A percentile compares a stretch with the other conserved stretches of the same genome.
These are phyloP conservation scores for Eimeria acervulina DNA, from an alignment of 169 alveolate species.

Conservation along the genomic window DNA sequence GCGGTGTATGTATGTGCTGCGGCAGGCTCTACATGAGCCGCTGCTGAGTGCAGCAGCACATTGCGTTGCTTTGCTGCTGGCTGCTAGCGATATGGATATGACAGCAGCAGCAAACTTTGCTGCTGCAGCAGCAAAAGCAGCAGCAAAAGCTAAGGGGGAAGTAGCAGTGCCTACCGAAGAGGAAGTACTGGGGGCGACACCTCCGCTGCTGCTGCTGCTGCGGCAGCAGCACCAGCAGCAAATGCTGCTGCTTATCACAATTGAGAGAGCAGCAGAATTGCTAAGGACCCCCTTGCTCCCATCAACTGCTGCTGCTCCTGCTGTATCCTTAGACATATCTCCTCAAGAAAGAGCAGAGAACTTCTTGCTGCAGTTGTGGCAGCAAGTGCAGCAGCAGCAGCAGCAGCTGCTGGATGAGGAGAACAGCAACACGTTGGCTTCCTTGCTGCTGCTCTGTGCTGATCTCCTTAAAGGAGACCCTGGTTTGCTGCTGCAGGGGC, in stretches of 20 bases:
- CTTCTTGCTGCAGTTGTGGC: conserved; percentile 63
- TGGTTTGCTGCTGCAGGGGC: conserved; percentile 50
- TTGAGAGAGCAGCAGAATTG: conserved; percentile 65
- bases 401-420: conserved; percentile 56
- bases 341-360: not conserved
- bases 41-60: conserved; percentile 8
- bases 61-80: not conserved
- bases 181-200: conserved; percentile 17
- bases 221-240: conserved; percentile 50
- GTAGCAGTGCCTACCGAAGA: conserved; percentile 16
- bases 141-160: conserved; percentile 18
- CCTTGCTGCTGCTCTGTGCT: conserved; percentile 58
- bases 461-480: conserved; percentile 42
- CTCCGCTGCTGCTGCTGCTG: conserved; percentile 63
- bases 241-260: conserved; percentile 11
- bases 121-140: conserved; percentile 62
- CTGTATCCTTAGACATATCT: not conserved
- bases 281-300: conserved; percentile 44
- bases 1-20: conserved; percentile 30
- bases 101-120: conserved; percentile 28
- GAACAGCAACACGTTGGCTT: not conserved
- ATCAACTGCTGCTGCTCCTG: conserved; percentile 21
- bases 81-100: not conserved
- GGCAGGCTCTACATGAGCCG: conserved; percentile 69
- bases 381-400: conserved; percentile 46